A percentile compares a stretch with the other conserved stretches of the same genome.
Conservation (phyloP, 1,284 basidiomycete species). For the Cutaneotrichosporon spelunceum region DNA sequence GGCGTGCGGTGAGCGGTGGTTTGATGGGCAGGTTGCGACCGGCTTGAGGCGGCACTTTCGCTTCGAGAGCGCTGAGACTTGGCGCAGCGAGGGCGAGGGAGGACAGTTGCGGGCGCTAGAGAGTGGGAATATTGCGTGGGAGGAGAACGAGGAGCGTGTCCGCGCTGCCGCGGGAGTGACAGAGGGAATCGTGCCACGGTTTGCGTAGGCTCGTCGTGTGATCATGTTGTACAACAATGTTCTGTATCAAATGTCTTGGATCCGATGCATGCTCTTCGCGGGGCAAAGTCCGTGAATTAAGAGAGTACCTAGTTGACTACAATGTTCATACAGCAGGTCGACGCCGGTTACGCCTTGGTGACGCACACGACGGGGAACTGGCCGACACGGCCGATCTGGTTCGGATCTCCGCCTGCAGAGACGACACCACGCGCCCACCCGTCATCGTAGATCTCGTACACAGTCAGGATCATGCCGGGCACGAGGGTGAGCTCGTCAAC, state of each 20-base stretch:
- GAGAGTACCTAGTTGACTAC: neutral
- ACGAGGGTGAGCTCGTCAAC: slow-evolving; percentile 48
- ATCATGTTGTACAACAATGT: neutral
- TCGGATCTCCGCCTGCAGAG: slow-evolving; percentile 25
- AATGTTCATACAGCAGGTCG: slow-evolving; percentile 2
- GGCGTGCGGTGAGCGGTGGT: neutral
- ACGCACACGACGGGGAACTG: slow-evolving; percentile 44
- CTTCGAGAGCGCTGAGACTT: neutral
- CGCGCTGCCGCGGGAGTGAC: neutral
- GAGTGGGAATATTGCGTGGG: neutral
- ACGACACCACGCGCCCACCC: slow-evolving; percentile 47
- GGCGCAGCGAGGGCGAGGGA: neutral
- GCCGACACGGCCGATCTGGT: slow-evolving; percentile 38
- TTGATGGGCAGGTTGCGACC: neutral
- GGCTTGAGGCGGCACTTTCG: neutral
- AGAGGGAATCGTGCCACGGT: neutral
- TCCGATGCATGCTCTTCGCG: slow-evolving; percentile 4
- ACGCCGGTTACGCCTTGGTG: neutral
- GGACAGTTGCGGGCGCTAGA: neutral
- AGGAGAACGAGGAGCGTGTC: neutral
- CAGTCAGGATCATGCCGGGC: slow-evolving; percentile 46
- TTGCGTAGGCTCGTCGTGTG: neutral
- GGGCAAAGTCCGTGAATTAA: slow-evolving; percentile 4
- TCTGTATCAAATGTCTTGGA: neutral
- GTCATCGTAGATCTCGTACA: slow-evolving; percentile 48